Percentiles rank a stretch among this genome's conserved stretches.
Evolutionary conservation across 1,139 yeast species (phyloP).

Genomic region (Pichia sp.): DNA sequence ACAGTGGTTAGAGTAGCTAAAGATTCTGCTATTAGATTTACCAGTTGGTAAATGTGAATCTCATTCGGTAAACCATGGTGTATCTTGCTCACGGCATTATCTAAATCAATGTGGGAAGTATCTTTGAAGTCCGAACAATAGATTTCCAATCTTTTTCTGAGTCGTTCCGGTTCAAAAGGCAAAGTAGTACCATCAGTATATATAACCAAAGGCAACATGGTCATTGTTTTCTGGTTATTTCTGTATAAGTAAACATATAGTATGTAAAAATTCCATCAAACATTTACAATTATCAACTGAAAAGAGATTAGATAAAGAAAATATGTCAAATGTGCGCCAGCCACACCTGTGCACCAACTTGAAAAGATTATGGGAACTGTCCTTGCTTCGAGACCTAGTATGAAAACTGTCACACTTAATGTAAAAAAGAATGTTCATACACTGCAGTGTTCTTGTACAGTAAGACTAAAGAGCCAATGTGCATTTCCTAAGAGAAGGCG

Average conservation of each 20-base stretch:
- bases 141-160: slow-evolving; percentile 12
- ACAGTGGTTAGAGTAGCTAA: slow-evolving; percentile 39
- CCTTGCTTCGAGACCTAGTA: too few relatives aligned
- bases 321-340: too few relatives aligned
- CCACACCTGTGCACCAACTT: too few relatives aligned
- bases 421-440: too few relatives aligned
- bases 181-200: not conserved
- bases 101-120: slow-evolving; percentile 14
- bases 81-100: slow-evolving; percentile 17
- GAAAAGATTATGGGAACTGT: too few relatives aligned
- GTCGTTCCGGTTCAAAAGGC: slow-evolving; percentile 11
- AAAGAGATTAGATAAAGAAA: too few relatives aligned
- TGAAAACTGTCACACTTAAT: too few relatives aligned
- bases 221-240: not conserved
- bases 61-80: slow-evolving; percentile 31
- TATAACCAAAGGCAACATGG: not conserved
- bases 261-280: too few relatives aligned
- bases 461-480: not conserved
- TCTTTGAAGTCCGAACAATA: slow-evolving; percentile 16
- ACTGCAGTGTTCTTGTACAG: not conserved
- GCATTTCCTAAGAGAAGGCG: slow-evolving; percentile 1
- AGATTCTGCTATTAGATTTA: slow-evolving; percentile 37
- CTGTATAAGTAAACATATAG: too few relatives aligned
- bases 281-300: too few relatives aligned
- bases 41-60: slow-evolving; percentile 31